phyloP scores from a whole-genome alignment of 1,284 basidiomycete genomes.

The Pseudozyma sp. region DNA sequence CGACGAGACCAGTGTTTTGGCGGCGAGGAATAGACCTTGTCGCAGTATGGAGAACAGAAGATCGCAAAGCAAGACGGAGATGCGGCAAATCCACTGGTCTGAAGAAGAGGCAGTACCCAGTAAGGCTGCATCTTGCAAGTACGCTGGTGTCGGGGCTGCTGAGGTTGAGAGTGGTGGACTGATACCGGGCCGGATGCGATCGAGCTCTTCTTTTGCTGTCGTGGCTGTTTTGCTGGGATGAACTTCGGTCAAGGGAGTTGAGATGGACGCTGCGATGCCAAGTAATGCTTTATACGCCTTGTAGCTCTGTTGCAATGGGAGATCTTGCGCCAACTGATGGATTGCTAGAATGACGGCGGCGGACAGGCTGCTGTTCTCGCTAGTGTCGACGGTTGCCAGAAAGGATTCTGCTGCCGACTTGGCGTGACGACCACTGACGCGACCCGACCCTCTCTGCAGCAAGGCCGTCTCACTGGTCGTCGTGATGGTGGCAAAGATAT shows the following conservation, averaged over 20 bases:
- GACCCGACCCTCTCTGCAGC: slow-evolving; percentile 7
- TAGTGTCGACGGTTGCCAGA: slow-evolving; percentile 11
- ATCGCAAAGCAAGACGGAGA: slow-evolving; percentile 77
- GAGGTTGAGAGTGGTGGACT: neutral
- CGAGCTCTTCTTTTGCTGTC: slow-evolving; percentile 16
- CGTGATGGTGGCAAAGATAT: slow-evolving; percentile 28
- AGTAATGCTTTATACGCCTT: slow-evolving; percentile 26
- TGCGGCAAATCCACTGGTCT: slow-evolving; percentile 76
- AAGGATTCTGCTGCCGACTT: slow-evolving; percentile 1
- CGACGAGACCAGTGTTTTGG: slow-evolving; percentile 75
- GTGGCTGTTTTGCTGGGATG: slow-evolving; percentile 9
- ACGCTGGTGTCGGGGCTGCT: neutral
- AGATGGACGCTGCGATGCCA: slow-evolving; percentile 8
- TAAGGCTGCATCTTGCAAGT: slow-evolving; percentile 9
- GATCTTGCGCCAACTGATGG: slow-evolving; percentile 11
- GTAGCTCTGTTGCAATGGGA: slow-evolving; percentile 21
- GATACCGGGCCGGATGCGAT: slow-evolving; percentile 28
- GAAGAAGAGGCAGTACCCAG: slow-evolving; percentile 71
- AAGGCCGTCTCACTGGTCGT: slow-evolving; percentile 6
- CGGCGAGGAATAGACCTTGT: slow-evolving; percentile 77
- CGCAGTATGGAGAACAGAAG: slow-evolving; percentile 71
- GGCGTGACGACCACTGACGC: neutral
- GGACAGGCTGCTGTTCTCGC: slow-evolving; percentile 6
- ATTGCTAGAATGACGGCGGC: slow-evolving; percentile 23
- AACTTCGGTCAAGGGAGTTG: slow-evolving; percentile 1